A percentile compares a stretch with the other conserved stretches of the same genome.
Evolutionary conservation across 2,329 filamentous ascomycete genomes (phyloP).

Genomic region (Diplodia intermedia): DNA sequence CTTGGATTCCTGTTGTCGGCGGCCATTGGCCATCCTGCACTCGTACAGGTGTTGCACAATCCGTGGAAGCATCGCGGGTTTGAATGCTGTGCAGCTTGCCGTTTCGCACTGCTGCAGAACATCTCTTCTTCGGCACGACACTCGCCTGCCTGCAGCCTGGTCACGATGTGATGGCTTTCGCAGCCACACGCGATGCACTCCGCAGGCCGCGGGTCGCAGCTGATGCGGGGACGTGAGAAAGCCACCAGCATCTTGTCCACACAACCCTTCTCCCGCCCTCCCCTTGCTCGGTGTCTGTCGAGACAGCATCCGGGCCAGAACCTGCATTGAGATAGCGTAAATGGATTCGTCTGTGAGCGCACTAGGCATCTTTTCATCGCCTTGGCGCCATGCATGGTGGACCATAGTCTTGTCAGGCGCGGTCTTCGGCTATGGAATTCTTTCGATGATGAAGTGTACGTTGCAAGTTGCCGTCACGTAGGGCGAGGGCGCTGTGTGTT

Average conservation of each 20-base stretch:
- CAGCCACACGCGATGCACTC: neutral
- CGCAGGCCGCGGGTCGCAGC: neutral
- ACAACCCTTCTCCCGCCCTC: neutral
- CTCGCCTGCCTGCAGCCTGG: neutral
- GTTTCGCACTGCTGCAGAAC: no score
- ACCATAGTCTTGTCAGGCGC: no score
- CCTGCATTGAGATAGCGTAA: no score
- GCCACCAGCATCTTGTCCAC: neutral
- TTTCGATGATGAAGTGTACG: no score
- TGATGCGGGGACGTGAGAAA: neutral
- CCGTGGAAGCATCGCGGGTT: neutral
- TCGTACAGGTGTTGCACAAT: neutral
- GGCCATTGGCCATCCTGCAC: neutral
- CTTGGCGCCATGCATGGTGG: no score
- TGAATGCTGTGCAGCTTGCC: neutral
- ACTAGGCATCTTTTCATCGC: no score
- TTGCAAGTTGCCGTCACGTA: neutral
- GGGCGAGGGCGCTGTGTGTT: neutral
- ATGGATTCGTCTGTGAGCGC: no score
- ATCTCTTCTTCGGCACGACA: neutral
- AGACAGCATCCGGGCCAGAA: no score
- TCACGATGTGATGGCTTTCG: neutral
- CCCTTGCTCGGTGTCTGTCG: neutral
- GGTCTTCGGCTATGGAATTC: no score
- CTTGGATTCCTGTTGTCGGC: neutral